phyloP scores from a whole-genome alignment of 164 flowering plant species.

The Dillenia turbinata region DNA sequence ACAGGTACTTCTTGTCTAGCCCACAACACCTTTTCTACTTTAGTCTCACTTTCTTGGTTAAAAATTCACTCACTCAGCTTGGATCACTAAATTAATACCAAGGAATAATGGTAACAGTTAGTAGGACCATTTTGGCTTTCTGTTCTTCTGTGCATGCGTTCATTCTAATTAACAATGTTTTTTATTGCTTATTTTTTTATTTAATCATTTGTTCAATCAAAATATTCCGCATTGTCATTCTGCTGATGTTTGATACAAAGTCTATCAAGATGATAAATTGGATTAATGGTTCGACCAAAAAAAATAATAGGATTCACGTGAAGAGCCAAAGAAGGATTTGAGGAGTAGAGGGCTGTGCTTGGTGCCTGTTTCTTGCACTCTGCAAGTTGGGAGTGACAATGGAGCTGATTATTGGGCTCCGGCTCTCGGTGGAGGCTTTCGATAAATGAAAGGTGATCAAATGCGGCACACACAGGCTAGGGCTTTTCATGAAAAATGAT shows the following conservation, averaged over 20 bases:
- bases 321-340: constrained; percentile 53
- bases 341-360: constrained; percentile 83
- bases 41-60: background rate
- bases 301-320: constrained; percentile 26
- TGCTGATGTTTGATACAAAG: too few species aligned
- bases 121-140: too few species aligned
- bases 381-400: constrained; percentile 72
- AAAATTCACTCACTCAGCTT: background rate
- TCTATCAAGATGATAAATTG: too few species aligned
- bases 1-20: constrained; percentile 22
- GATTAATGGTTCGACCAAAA: too few species aligned
- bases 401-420: constrained; percentile 91
- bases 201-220: too few species aligned
- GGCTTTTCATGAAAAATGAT: constrained; percentile 30
- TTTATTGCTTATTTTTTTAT: too few species aligned
- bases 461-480: constrained; percentile 7
- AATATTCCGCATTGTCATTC: too few species aligned
- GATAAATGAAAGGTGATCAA: constrained; percentile 9
- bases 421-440: constrained; percentile 49
- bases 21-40: background rate
- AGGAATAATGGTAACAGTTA: too few species aligned
- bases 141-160: too few species aligned
- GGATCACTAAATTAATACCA: background rate
- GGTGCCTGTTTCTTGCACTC: constrained; percentile 71
- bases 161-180: too few species aligned